phyloP scores from a whole-genome alignment of 176 grass and related monocot species.

The Carex parvula region DNA sequence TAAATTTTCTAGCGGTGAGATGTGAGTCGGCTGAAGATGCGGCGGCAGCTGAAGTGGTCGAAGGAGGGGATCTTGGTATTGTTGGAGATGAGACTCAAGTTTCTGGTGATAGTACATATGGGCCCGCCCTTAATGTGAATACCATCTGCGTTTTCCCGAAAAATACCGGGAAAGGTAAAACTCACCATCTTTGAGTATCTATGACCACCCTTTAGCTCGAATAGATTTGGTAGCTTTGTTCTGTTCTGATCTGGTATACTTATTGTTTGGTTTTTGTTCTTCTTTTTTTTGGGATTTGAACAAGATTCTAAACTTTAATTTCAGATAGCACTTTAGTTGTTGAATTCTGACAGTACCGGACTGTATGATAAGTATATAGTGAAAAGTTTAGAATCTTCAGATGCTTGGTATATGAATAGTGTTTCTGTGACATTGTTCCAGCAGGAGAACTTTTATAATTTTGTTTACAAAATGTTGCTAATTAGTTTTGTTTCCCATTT shows the following conservation, averaged over 20 bases:
- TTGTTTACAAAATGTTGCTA: background rate
- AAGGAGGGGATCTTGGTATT: conserved; percentile 74
- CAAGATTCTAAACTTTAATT: background rate
- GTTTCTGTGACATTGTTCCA: background rate
- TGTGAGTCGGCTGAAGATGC: conserved; percentile 77
- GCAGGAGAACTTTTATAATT: background rate
- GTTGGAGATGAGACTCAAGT: conserved; percentile 89
- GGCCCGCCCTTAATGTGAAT: conserved; percentile 62
- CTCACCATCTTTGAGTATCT: background rate
- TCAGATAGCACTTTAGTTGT: background rate
- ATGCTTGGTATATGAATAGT: conserved; percentile 1
- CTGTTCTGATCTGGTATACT: background rate
- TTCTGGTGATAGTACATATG: conserved; percentile 55
- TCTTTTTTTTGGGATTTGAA: background rate
- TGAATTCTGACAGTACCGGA: background rate
- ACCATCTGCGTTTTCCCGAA: conserved; percentile 85
- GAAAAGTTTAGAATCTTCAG: background rate
- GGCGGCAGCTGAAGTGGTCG: conserved; percentile 76
- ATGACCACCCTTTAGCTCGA: background rate
- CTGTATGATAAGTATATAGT: background rate
- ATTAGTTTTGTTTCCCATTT: conserved; percentile 8
- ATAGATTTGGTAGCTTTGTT: background rate
- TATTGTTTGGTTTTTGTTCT: conserved; percentile 13
- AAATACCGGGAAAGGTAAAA: conserved; percentile 86
- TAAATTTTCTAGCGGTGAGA: conserved; percentile 43